Conservation (phyloP, 176 grass and related monocot species). For the Zea luxurians region DNA sequence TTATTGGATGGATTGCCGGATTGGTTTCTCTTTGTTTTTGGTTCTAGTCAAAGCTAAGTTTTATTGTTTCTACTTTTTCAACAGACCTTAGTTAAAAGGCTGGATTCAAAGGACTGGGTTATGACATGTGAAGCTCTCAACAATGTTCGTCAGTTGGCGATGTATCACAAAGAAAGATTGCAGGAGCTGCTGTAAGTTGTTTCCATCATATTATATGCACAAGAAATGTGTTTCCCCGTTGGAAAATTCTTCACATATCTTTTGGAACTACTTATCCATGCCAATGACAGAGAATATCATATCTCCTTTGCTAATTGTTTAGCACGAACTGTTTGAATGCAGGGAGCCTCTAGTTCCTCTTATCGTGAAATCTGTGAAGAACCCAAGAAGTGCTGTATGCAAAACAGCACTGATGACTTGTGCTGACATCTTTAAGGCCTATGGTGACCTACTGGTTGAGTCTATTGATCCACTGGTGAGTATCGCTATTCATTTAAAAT, state of each 20-base stretch:
- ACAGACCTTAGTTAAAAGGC: constrained; percentile 72
- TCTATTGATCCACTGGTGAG: constrained; percentile 78
- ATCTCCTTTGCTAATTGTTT: constrained; percentile 11
- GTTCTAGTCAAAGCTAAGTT: constrained; percentile 8
- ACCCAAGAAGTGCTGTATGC: constrained; percentile 94
- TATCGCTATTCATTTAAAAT: constrained; percentile 1
- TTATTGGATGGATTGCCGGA: neutral
- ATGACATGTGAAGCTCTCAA: constrained; percentile 89
- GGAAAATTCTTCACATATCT: neutral
- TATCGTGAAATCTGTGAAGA: constrained; percentile 89
- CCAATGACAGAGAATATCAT: neutral
- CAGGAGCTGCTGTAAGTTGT: constrained; percentile 74
- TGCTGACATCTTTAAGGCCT: constrained; percentile 84
- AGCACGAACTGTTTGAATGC: constrained; percentile 18
- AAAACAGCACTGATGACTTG: constrained; percentile 96
- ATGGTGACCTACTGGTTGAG: constrained; percentile 67
- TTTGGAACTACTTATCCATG: constrained; percentile 12
- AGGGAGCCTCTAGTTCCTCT: constrained; percentile 72
- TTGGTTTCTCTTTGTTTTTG: neutral
- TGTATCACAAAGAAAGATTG: constrained; percentile 78
- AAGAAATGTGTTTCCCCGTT: neutral
- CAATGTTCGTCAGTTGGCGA: constrained; percentile 83
- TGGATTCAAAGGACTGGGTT: constrained; percentile 97
- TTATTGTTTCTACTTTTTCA: constrained; percentile 9
- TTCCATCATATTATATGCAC: neutral